Percentiles rank a stretch among this genome's conserved stretches.
phyloP scores from a whole-genome alignment of 139 green algal genomes.

The Nannochloris sp. region DNA sequence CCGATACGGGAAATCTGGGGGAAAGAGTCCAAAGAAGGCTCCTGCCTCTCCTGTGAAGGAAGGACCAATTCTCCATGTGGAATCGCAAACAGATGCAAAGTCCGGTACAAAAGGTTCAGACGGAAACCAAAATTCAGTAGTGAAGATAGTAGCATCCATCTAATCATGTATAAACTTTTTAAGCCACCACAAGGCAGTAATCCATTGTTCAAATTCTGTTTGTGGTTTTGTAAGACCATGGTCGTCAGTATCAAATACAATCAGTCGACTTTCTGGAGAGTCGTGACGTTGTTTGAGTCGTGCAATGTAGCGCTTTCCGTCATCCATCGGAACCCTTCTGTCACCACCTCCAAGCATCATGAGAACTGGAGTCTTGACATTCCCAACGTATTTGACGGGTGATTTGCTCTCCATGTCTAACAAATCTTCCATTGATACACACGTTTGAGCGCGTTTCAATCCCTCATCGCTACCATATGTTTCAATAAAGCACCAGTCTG shows the following conservation, averaged over 20 bases:
- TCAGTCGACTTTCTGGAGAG: constrained; percentile 30
- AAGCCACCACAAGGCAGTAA: constrained; percentile 60
- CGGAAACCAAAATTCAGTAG: not conserved
- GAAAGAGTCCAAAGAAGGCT: constrained; percentile 6
- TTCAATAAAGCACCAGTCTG: constrained; percentile 90
- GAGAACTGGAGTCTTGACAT: constrained; percentile 63
- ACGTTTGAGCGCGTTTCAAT: constrained; percentile 33
- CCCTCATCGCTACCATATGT: constrained; percentile 51
- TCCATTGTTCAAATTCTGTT: constrained; percentile 79
- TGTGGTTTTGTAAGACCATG: constrained; percentile 81
- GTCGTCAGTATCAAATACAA: constrained; percentile 57
- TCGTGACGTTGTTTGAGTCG: constrained; percentile 38
- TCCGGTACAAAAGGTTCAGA: not conserved
- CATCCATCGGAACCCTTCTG: constrained; percentile 37
- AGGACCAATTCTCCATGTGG: too few relatives aligned
- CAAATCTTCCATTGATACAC: constrained; percentile 55
- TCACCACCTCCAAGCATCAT: constrained; percentile 83
- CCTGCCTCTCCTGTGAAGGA: too few relatives aligned
- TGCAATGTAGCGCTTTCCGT: constrained; percentile 63
- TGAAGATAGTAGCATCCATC: not conserved
- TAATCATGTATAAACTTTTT: constrained; percentile 16
- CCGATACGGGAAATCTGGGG: constrained; percentile 14
- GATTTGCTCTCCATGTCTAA: constrained; percentile 48
- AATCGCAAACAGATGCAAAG: too few relatives aligned
- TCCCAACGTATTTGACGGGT: constrained; percentile 54